Base-by-base conservation (phyloP, 495 filamentous ascomycete genomes). In the Hypoxylon trugodes region DNA sequence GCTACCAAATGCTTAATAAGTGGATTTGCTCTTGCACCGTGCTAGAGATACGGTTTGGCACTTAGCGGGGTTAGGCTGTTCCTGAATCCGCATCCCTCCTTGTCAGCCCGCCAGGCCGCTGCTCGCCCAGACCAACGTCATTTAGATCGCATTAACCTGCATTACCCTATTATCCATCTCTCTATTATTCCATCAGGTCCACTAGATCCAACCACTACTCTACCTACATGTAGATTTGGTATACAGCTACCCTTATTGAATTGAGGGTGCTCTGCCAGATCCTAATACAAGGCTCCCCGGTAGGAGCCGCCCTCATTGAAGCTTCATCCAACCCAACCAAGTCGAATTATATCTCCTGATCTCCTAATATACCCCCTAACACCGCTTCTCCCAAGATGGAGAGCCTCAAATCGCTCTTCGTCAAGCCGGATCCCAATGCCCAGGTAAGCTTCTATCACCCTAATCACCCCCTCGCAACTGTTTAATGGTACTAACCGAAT, bases 381-480 rank as follows among this genome's bases (percentile, higher is more conserved):
- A 37, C 32, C 35, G 25, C 42, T 18, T 40, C 28, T 13, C 58
- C 64, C 62, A 77, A 64, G 66, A 98, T 98, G 95, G 90, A 98
- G 78, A 81, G 91, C 22, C 76, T 98, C 74, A 91, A 87, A 73
- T 81, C 87, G 33, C 86, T 96, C 69, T 95, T 98, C 79, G 94
- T 86, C 76, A 93, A 91, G 73, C 95, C 96, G 18, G 92, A 95
- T 75, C 96, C 95, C 38, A 87, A 94, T 74, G 89, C 85, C 28
- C 95, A 98, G 82, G 94, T 96, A 77, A 63, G 65, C 50, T 16
- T n/a, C 50, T 15, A 21, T 13, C 30, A 19, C 45, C 38, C 25
- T 0, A 28, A 41, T 22, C 59, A 15, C 41, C 36, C 37, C 16
- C 25, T 52, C n/a, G 16, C 12, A 16, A 49, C 46, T 37, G 22